Conservation (phyloP, 2,329 filamentous ascomycete species). For the Graphiopsis chlorocephala region DNA sequence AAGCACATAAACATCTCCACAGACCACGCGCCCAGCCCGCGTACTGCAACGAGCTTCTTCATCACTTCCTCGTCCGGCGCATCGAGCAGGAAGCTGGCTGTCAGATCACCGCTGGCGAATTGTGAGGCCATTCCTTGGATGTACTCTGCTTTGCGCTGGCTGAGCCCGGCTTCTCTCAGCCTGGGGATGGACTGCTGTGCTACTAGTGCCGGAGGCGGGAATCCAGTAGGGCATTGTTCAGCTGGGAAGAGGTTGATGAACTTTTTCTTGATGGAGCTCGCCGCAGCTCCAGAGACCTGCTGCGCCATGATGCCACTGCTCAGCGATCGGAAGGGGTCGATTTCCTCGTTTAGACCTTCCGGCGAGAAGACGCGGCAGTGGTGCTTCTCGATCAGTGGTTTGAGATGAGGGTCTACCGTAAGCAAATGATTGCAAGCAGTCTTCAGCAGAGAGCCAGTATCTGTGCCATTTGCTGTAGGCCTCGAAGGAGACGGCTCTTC, state of each 20-base stretch:
- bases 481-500: conserved; percentile 37
- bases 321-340: conserved; percentile 85
- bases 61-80: conserved; percentile 85
- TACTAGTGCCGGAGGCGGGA: conserved; percentile 76
- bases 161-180: conserved; percentile 82
- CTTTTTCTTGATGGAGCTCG: conserved; percentile 80
- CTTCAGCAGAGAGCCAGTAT: conserved; percentile 62
- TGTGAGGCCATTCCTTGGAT: conserved; percentile 80
- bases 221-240: conserved; percentile 42
- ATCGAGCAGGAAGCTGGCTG: conserved; percentile 69
- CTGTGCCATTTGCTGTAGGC: conserved; percentile 36
- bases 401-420: conserved; percentile 68
- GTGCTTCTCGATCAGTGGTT: conserved; percentile 68
- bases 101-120: conserved; percentile 73
- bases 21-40: conserved; percentile 84
- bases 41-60: conserved; percentile 75
- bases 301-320: conserved; percentile 89
- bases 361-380: conserved; percentile 77
- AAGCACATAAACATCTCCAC: conserved; percentile 99
- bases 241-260: conserved; percentile 70
- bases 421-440: conserved; percentile 74
- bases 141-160: conserved; percentile 94
- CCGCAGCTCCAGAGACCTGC: conserved; percentile 91
- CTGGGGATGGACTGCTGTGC: conserved; percentile 59
- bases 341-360: conserved; percentile 74